A percentile compares a stretch with the other conserved stretches of the same genome.
These are phyloP conservation scores for Solanum hybrid DNA, from an alignment of 305 asterid genomes.

Conservation along the genomic window DNA sequence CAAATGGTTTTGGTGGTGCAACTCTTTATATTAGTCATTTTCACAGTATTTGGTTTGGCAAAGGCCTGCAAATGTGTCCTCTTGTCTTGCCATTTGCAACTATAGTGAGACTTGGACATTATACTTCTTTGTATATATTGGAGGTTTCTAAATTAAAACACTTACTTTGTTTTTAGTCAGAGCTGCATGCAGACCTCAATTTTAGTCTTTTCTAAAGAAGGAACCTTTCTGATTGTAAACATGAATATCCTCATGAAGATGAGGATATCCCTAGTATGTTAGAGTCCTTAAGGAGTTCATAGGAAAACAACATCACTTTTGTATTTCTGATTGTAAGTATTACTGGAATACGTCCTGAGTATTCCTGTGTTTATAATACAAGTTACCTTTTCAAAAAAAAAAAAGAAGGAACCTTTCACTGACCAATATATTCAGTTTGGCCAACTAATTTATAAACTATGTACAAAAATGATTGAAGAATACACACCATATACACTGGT, in stretches of 20 bases:
- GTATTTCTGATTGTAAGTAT: too few relatives aligned
- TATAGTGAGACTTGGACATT: constrained; percentile 8
- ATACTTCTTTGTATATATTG: not conserved
- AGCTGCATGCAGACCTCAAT: not conserved
- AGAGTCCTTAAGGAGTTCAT: too few relatives aligned
- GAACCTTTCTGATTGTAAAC: not conserved
- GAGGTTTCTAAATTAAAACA: not conserved
- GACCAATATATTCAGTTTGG: not conserved
- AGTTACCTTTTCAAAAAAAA: too few relatives aligned
- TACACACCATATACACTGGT: not conserved
- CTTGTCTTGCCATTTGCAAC: constrained; percentile 62
- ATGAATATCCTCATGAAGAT: too few relatives aligned
- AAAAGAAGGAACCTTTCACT: not conserved
- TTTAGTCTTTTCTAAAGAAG: not conserved
- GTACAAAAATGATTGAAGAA: not conserved
- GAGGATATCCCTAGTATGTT: too few relatives aligned
- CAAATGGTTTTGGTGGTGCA: not conserved
- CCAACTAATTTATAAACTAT: not conserved
- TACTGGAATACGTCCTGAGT: too few relatives aligned
- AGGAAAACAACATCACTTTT: too few relatives aligned
- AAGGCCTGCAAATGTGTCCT: constrained; percentile 44
- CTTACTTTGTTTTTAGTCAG: not conserved
- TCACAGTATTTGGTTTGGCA: not conserved
- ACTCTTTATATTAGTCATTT: not conserved
- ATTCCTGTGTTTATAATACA: too few relatives aligned